Conservation (phyloP, 306 rosid species). For the Inga laurina region DNA sequence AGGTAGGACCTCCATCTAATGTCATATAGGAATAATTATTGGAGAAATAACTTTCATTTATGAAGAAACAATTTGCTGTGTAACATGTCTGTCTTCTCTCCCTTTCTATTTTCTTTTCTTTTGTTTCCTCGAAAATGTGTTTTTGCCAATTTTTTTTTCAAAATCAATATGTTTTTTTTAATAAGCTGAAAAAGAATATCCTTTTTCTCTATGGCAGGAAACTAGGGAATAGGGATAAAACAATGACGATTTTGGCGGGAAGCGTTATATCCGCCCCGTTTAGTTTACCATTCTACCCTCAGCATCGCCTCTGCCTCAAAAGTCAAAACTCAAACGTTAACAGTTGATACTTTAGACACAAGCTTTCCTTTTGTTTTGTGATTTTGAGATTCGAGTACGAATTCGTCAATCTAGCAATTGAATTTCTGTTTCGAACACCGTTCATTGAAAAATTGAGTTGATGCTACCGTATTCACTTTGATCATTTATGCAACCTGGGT, state of each 20-base stretch:
- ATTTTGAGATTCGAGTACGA: neutral
- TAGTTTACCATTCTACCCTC: slow-evolving; percentile 32
- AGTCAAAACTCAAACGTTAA: neutral
- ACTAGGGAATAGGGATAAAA: neutral
- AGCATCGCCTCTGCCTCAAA: neutral
- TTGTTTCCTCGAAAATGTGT: too few relatives aligned
- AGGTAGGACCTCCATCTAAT: too few relatives aligned
- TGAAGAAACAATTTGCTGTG: too few relatives aligned
- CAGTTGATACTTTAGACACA: neutral
- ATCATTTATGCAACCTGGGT: neutral
- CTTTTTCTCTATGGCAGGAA: neutral
- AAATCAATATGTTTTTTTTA: too few relatives aligned
- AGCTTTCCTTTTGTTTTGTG: neutral
- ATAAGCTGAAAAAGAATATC: too few relatives aligned
- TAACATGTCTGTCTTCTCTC: too few relatives aligned
- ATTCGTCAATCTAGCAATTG: neutral
- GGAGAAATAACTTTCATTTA: too few relatives aligned
- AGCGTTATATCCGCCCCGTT: neutral
- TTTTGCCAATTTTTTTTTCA: too few relatives aligned
- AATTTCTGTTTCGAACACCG: neutral
- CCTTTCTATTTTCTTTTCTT: too few relatives aligned
- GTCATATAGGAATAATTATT: too few relatives aligned
- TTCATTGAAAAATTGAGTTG: neutral
- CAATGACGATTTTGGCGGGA: slow-evolving; percentile 43
- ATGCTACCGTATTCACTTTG: neutral